Evolutionary conservation across 176 grass and related monocot genomes (phyloP), one percentile per base, ranked within the genome.

Genomic region (Triticum dicoccoides): DNA sequence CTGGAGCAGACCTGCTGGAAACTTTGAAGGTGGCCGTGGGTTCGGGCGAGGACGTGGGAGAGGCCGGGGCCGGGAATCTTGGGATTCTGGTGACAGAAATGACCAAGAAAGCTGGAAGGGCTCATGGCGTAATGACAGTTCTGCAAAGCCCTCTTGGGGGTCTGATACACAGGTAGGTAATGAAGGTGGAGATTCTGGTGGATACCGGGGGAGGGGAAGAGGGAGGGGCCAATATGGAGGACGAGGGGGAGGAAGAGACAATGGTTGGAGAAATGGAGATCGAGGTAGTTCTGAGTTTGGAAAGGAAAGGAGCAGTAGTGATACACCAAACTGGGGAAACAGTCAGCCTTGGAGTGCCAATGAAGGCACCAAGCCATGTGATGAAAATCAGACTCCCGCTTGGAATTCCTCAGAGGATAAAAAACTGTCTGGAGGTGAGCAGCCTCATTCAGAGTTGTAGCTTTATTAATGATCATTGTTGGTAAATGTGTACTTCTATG

Each of bases 181-280:
- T 44, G 88, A 82, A 39, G 70, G 33, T 78, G 87, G 82, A 76
- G 84, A 81, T 87, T 89, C 80, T 32, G 51, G 69, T 84, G 84
- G 87, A 39, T 89, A 76, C 64, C 79, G 51, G 34, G 90, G 82
- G 42, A 87, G 76, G 61, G 86, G 83, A 69, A 92, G 80, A 89
- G 87, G 87, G 51, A 87, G 84, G 32, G 87, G 91, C 21, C 91
- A 83, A 21, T 87, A 86, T 89, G 91, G 91, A 71, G 87, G 87
- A 52, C 76, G 30, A 63, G 89, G 90, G 21, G 85, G 80, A 77
- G 91, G 87, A 45, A 80, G 86, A 56, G 91, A 80, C 39, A 54
- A 71, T 84, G 56, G 74, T 83, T 76, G 76, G 79, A 69, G 51
- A 52, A 83, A 80, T 58, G 80, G 69, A 30, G 82, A 82, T 64